phyloP scores from a whole-genome alignment of 805 yeast species.

The Ogataea paradorogensis region DNA sequence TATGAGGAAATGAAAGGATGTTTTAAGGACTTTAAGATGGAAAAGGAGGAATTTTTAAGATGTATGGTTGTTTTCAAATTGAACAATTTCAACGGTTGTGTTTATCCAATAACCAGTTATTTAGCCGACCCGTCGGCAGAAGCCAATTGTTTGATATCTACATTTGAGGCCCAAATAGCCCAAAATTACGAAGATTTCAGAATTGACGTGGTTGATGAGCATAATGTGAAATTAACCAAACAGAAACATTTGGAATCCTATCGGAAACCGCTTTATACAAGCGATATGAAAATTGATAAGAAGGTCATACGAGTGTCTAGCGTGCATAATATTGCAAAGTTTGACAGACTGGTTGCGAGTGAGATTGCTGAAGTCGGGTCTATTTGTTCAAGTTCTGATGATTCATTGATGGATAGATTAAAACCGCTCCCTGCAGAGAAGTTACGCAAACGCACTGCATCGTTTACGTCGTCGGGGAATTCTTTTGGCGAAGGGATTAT shows the following conservation, averaged over 20 bases:
- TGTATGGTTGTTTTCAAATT: constrained; percentile 23
- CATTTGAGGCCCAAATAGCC: constrained; percentile 9
- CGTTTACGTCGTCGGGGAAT: constrained; percentile 35
- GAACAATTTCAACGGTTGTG: constrained; percentile 28
- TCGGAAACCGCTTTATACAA: constrained; percentile 26
- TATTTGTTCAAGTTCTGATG: constrained; percentile 3
- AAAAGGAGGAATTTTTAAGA: constrained; percentile 19
- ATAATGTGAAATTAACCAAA: constrained; percentile 21
- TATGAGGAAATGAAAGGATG: constrained; percentile 18
- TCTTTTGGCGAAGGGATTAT: constrained; percentile 37
- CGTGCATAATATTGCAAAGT: constrained; percentile 9
- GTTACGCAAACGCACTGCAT: constrained; percentile 19
- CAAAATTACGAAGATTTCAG: constrained; percentile 27
- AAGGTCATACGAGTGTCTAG: constrained; percentile 24
- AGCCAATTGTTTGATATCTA: constrained; percentile 20
- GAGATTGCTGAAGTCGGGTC: constrained; percentile 7
- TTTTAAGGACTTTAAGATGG: constrained; percentile 24
- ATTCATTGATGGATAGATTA: constrained; percentile 1
- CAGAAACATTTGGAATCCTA: constrained; percentile 22
- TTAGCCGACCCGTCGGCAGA: constrained; percentile 3
- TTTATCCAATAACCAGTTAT: constrained; percentile 27
- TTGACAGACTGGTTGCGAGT: constrained; percentile 8
- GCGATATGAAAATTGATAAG: constrained; percentile 15
- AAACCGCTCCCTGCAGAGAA: not conserved
- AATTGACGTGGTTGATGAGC: constrained; percentile 20